phyloP scores from a whole-genome alignment of 352 stramenopile species.

The Pythium phragmiticola region DNA sequence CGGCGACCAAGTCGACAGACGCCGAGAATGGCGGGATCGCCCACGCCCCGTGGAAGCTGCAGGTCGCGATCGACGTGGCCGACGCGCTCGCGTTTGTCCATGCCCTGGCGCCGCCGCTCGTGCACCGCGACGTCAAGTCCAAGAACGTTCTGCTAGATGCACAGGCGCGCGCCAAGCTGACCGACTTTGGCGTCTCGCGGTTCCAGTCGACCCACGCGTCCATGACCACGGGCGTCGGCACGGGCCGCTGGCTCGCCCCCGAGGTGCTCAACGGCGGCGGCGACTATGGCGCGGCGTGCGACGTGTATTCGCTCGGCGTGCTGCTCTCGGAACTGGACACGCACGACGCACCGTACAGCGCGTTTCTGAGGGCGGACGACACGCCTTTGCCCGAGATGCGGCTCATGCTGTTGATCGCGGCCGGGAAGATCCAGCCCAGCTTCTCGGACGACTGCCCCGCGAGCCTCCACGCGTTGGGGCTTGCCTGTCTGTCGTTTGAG shows the following conservation, averaged over 20 bases:
- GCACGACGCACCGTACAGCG: constrained; percentile 9
- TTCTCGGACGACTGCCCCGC: constrained; percentile 10
- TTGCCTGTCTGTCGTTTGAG: constrained; percentile 26
- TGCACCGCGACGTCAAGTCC: constrained; percentile 41
- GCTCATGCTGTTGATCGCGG: constrained; percentile 16
- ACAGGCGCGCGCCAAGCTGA: constrained; percentile 29
- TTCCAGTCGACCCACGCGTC: constrained; percentile 19
- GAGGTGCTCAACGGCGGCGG: constrained; percentile 28
- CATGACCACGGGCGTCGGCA: constrained; percentile 30
- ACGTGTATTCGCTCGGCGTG: constrained; percentile 37
- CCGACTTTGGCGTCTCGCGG: constrained; percentile 31
- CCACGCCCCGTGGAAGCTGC: constrained; percentile 15
- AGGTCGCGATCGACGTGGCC: constrained; percentile 23
- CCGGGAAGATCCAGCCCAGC: constrained; percentile 12
- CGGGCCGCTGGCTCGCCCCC: constrained; percentile 28
- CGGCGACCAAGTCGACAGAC: neutral
- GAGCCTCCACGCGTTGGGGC: constrained; percentile 8
- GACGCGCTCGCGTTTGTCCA: constrained; percentile 28
- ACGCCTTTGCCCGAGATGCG: constrained; percentile 19
- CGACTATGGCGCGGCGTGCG: constrained; percentile 20
- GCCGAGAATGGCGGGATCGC: neutral
- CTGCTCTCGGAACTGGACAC: constrained; percentile 30
- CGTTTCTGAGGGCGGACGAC: constrained; percentile 10
- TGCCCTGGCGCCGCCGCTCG: constrained; percentile 17
- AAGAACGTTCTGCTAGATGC: constrained; percentile 37